Percentiles rank a stretch among this genome's conserved stretches.
Conservation (phyloP, 2,329 filamentous ascomycete species). For the Alternaria alternata region DNA sequence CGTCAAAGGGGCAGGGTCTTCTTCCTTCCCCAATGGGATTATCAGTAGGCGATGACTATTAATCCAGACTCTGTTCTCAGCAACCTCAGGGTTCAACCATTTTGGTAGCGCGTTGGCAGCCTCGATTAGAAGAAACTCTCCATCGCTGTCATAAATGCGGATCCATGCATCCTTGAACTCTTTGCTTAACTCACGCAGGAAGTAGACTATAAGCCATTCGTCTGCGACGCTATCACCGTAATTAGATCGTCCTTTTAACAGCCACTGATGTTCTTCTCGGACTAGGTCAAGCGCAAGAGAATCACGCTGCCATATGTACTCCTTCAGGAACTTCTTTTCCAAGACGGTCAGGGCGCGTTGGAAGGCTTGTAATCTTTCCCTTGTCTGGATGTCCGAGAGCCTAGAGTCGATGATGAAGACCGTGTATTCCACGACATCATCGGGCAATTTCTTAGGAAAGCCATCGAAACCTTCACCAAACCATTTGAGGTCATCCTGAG, state of each 20-base stretch:
- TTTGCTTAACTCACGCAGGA: conserved; percentile 81
- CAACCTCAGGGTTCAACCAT: conserved; percentile 92
- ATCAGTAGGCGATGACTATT: conserved; percentile 78
- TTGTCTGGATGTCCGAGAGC: conserved; percentile 63
- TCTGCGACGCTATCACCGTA: conserved; percentile 96
- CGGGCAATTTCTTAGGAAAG: conserved; percentile 74
- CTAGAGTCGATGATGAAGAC: conserved; percentile 73
- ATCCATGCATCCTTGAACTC: conserved; percentile 80
- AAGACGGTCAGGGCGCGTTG: conserved; percentile 73
- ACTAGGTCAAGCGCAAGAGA: conserved; percentile 72
- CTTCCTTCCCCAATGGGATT: conserved; percentile 63
- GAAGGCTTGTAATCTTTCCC: conserved; percentile 73
- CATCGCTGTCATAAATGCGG: conserved; percentile 84
- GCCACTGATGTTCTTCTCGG: conserved; percentile 65
- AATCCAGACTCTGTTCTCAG: conserved; percentile 89
- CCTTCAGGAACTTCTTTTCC: conserved; percentile 71
- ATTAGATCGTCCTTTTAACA: conserved; percentile 79
- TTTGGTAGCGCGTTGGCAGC: conserved; percentile 85
- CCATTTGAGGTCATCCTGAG: conserved; percentile 67
- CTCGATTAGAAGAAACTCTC: conserved; percentile 94
- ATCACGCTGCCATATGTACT: conserved; percentile 96
- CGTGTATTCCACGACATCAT: conserved; percentile 87
- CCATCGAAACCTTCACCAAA: conserved; percentile 71
- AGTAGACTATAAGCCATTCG: conserved; percentile 94
- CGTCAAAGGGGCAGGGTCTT: conserved; percentile 57